Conservation (phyloP, 257 asterid species). For the Buddleja alternifolia region DNA sequence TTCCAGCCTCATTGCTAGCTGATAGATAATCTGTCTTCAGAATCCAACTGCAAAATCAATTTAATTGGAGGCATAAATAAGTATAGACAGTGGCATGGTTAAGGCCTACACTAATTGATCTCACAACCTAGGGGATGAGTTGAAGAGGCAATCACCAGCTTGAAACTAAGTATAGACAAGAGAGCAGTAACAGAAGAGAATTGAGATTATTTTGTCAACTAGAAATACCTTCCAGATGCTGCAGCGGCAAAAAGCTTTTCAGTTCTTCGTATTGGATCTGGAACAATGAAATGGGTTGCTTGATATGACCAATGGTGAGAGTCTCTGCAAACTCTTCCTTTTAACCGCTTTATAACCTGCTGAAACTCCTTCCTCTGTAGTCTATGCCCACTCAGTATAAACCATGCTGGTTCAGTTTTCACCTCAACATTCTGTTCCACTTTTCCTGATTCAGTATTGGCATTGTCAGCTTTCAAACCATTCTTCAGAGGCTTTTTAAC, state of each 20-base stretch:
- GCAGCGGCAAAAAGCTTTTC: slow-evolving; percentile 97
- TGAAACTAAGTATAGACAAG: no score
- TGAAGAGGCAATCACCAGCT: no score
- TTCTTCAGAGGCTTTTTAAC: slow-evolving; percentile 31
- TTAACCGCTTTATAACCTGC: slow-evolving; percentile 64
- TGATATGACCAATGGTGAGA: slow-evolving; percentile 95
- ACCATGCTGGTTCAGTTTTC: slow-evolving; percentile 56
- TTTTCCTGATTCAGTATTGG: slow-evolving; percentile 21
- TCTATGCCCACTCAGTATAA: slow-evolving; percentile 81
- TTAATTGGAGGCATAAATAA: not conserved
- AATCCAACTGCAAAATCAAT: slow-evolving; percentile 75
- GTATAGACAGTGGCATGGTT: no score
- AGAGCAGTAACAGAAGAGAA: slow-evolving; percentile 4
- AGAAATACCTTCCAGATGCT: slow-evolving; percentile 88
- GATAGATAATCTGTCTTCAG: slow-evolving; percentile 81
- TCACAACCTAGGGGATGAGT: no score
- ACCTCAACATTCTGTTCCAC: slow-evolving; percentile 5
- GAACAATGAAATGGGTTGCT: slow-evolving; percentile 90
- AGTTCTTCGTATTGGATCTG: slow-evolving; percentile 86
- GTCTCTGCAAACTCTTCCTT: slow-evolving; percentile 83
- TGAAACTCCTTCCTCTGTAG: slow-evolving; percentile 88
- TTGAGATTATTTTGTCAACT: not conserved
- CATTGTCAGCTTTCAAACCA: slow-evolving; percentile 23
- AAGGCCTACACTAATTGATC: no score
- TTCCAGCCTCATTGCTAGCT: slow-evolving; percentile 85